Conservation (phyloP, 345 rosid species). For the Eucalyptus melliodora region DNA sequence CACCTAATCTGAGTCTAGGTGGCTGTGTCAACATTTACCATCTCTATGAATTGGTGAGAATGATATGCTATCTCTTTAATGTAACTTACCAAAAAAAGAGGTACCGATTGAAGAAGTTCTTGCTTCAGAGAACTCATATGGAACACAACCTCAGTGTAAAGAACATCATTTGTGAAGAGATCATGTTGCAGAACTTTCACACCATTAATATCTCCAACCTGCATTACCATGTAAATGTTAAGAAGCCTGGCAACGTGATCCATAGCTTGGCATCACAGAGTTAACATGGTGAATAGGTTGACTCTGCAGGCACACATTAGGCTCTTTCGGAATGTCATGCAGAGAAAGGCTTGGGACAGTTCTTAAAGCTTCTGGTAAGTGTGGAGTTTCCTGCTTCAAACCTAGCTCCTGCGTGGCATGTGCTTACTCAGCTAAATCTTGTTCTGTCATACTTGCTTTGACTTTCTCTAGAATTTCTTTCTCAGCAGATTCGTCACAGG, state of each 20-base stretch:
- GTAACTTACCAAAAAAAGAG: slow-evolving; percentile 67
- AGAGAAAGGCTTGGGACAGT: slow-evolving; percentile 70
- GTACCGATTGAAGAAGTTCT: slow-evolving; percentile 78
- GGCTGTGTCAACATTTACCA: neutral
- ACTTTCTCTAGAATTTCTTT: slow-evolving; percentile 54
- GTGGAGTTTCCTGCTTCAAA: slow-evolving; percentile 86
- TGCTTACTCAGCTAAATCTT: slow-evolving; percentile 83
- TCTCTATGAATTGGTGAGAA: neutral
- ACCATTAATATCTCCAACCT: slow-evolving; percentile 81
- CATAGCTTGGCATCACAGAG: neutral
- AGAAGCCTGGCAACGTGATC: neutral
- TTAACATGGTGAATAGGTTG: neutral
- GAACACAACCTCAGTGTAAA: slow-evolving; percentile 76
- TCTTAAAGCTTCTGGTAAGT: slow-evolving; percentile 80
- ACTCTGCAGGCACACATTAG: slow-evolving; percentile 70
- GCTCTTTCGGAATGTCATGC: slow-evolving; percentile 75
- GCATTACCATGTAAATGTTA: neutral
- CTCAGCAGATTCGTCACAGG: slow-evolving; percentile 65
- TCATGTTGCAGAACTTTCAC: slow-evolving; percentile 83
- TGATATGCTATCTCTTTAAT: neutral
- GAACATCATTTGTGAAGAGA: slow-evolving; percentile 88
- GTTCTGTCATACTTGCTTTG: slow-evolving; percentile 71
- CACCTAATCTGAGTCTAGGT: neutral
- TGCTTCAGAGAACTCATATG: slow-evolving; percentile 70
- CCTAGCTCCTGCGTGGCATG: slow-evolving; percentile 73